Evolutionary conservation across 345 rosid genomes (phyloP).

Genomic region (Acer yangbiense): DNA sequence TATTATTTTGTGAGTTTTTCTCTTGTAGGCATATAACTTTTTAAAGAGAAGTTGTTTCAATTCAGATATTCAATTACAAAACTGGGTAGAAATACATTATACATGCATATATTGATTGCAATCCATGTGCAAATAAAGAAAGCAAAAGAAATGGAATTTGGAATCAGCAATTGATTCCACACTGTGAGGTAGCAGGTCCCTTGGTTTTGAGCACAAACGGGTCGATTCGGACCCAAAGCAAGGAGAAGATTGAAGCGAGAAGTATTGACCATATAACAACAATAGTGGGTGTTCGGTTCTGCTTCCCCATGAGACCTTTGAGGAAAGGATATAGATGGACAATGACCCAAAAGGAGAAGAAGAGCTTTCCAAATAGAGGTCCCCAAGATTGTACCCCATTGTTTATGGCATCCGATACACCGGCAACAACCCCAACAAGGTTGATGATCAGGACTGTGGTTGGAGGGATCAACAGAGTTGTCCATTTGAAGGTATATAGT

Average conservation of each 20-base stretch:
- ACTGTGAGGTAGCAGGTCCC: constrained; percentile 82
- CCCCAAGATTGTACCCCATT: constrained; percentile 95
- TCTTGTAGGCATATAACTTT: too few relatives aligned
- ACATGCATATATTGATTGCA: too few relatives aligned
- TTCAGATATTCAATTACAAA: constrained; percentile 7
- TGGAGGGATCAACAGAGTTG: constrained; percentile 91
- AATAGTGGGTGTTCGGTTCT: constrained; percentile 94
- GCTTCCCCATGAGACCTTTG: constrained; percentile 95
- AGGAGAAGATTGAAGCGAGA: constrained; percentile 90
- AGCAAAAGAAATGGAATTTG: not conserved
- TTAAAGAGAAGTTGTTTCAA: constrained; percentile 3
- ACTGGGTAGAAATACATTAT: too few relatives aligned
- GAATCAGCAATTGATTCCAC: constrained; percentile 83
- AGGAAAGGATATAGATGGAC: constrained; percentile 98
- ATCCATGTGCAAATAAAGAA: not conserved
- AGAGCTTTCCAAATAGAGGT: constrained; percentile 90
- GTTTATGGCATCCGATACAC: constrained; percentile 91
- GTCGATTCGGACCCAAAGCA: constrained; percentile 93
- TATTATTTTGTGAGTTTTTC: not conserved
- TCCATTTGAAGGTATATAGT: constrained; percentile 91
- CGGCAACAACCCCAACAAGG: constrained; percentile 94
- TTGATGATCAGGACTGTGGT: constrained; percentile 89
- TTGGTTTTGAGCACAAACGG: constrained; percentile 91
- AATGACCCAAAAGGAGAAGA: constrained; percentile 95
- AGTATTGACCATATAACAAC: constrained; percentile 96